These are phyloP conservation scores for Salicornia ramosissima DNA, from an alignment of 148 eudicot species.

Conservation along the genomic window DNA sequence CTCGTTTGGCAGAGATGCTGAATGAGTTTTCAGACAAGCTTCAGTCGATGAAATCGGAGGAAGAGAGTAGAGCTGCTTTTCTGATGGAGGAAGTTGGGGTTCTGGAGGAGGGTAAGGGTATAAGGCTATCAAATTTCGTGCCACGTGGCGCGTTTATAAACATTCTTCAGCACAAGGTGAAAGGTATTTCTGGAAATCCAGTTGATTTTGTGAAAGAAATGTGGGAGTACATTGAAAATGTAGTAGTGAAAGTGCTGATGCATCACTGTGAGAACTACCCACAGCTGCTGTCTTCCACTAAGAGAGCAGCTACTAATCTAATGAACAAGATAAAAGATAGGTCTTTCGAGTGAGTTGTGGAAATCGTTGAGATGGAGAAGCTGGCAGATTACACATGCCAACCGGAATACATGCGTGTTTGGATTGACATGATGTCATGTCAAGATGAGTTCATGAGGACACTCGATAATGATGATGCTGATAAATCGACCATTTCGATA, in stretches of 20 bases:
- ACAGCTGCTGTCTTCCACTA: constrained; percentile 26
- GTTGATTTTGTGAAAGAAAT: constrained; percentile 33
- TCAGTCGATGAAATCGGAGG: not conserved
- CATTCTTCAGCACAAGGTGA: constrained; percentile 33
- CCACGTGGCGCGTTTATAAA: constrained; percentile 38
- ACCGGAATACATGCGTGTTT: constrained; percentile 33
- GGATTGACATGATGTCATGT: constrained; percentile 28
- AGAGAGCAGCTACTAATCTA: constrained; percentile 30
- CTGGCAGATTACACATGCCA: constrained; percentile 38
- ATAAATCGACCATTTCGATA: not conserved
- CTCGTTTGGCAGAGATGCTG: constrained; percentile 40
- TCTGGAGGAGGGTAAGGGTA: constrained; percentile 46
- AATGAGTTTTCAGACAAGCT: constrained; percentile 21
- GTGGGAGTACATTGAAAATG: constrained; percentile 39
- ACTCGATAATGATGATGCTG: not conserved
- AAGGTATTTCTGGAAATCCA: constrained; percentile 24
- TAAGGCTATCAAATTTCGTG: constrained; percentile 54
- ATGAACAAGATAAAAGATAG: constrained; percentile 27
- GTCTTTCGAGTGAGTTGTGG: constrained; percentile 30
- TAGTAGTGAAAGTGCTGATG: constrained; percentile 27
- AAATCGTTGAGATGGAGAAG: constrained; percentile 45
- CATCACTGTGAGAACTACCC: constrained; percentile 38
- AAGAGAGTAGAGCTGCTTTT: not conserved
- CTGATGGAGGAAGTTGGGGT: constrained; percentile 39
- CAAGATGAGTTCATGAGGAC: constrained; percentile 16